Base-by-base conservation (phyloP, 352 stramenopile species). In the Globisporangium echinulatum region DNA sequence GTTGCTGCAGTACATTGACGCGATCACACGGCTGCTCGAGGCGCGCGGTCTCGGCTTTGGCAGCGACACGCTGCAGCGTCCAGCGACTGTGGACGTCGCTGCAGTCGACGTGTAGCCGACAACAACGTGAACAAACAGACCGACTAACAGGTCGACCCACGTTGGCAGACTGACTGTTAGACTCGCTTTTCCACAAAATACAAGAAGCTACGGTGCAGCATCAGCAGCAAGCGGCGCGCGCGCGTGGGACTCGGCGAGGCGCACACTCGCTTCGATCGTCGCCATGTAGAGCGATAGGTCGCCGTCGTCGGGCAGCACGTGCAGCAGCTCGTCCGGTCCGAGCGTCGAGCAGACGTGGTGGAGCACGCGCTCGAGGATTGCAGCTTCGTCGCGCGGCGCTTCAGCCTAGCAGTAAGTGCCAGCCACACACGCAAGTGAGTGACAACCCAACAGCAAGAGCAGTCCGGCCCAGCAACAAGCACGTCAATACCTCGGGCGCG, bases 261-360 rank as follows among this genome's bases (percentile, higher is more conserved):
- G 75, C 49, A 87, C 70, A 51, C 75, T 88, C 48, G 71, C 66
- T 69, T 90, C 80, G 52, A 92, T 76, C 2, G 78, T 88, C 54
- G 78, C 76, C 64, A 92, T 87, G 62, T 89, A 92, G 37, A 89
- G 59, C 36, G 74, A 71, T 15, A 90, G 63, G 54, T 92, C 82
- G 7, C 79, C 82, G 44, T 92, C 81, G 58, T 92, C 85, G 10
- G 85, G 85, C 36, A 94, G 63, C 40, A 94, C 77, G 46, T 90
- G 68, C 4, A 94, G 71, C 17, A 92, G 55, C 25, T 94, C 85
- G 60, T 89, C 79, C 1, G 85, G 81, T 33, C 70, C 75, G 19
- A 94, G 70, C n/a, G 77, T 92, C 7, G 69, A 75, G 62, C 79
- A 87, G 19, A 92, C 64, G 55, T 92, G 72, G 52, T 79, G 74